A percentile compares a stretch with the other conserved stretches of the same genome.
These are phyloP conservation scores for Pyrus bretschneideri DNA, from an alignment of 306 rosid species.

Conservation along the genomic window DNA sequence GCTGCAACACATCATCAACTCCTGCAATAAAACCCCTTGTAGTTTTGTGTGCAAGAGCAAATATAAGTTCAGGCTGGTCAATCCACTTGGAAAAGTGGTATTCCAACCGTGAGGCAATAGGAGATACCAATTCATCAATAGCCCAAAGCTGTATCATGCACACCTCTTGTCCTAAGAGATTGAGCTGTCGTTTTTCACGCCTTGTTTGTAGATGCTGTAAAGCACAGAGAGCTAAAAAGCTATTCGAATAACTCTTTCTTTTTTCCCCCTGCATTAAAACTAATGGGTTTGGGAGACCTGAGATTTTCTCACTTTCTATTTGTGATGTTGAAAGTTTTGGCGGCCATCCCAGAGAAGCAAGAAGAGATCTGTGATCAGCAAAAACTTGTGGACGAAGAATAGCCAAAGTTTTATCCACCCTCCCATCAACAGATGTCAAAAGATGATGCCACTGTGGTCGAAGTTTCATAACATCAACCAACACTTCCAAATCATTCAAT, in stretches of 20 bases:
- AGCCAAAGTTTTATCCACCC: constrained; percentile 53
- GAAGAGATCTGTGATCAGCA: constrained; percentile 72
- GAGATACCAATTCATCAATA: constrained; percentile 65
- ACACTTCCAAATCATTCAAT: constrained; percentile 51
- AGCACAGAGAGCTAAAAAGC: constrained; percentile 66
- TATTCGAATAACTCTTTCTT: constrained; percentile 42
- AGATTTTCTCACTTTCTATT: constrained; percentile 22
- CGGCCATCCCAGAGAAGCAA: constrained; percentile 74
- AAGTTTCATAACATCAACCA: constrained; percentile 24
- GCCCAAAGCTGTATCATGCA: constrained; percentile 54
- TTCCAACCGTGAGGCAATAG: constrained; percentile 67
- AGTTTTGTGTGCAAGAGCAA: constrained; percentile 55
- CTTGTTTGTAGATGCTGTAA: constrained; percentile 60
- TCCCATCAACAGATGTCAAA: constrained; percentile 48
- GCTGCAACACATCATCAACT: constrained; percentile 74
- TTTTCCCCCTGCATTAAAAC: constrained; percentile 59
- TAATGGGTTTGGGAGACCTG: constrained; percentile 49
- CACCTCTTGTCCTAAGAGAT: constrained; percentile 27
- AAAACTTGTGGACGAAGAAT: constrained; percentile 60
- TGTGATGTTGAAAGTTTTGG: constrained; percentile 50
- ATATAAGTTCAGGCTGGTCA: constrained; percentile 68
- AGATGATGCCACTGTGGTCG: constrained; percentile 54
- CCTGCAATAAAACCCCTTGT: constrained; percentile 50
- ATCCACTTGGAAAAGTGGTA: constrained; percentile 60
- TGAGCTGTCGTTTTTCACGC: constrained; percentile 45